Evolutionary conservation across 257 asterid genomes (phyloP), one percentile per base, ranked within the genome.

Genomic region (Eucommia ulmoides): DNA sequence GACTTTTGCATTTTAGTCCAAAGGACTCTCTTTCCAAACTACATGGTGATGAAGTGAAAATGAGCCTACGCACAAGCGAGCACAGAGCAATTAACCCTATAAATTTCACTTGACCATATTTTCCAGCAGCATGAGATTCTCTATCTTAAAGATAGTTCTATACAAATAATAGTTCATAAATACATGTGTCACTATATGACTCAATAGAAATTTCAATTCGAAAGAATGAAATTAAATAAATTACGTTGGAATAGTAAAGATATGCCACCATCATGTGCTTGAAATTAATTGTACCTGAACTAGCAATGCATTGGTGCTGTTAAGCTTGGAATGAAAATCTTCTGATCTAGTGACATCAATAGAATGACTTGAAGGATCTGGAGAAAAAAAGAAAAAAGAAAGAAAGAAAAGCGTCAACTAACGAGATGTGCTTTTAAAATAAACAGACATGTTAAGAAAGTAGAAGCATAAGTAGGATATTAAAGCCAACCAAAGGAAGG

Each of bases 271-370:
- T 24, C 2, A 23, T 25, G 20, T 23, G 45, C 24, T 42, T 16
- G 10, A 24, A 54, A 29, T 42, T 33, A 47, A 50, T 24, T 49
- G 18, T 44, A 89, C 99, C 96, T 86, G 99, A 59, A 86, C 65
- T 41, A 91, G 77, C 71, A 81, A 74, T 23, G 94, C 62, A 74
- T 83, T 86, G 65, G 69, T 81, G 56, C 69, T 80, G 69, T 69
- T 80, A 54, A 79, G 74, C 45, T 25, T 58, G 67, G 88, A 81
- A 23, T 59, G 73, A 62, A 78, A 79, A 59, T 68, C 72, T 69
- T 79, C 70, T 3, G 85, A 58, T 69, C 58, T 79, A 68, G 81
- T 62, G 42, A 81, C 56, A 49, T 23, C 67, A 35, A 56, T 69
- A 57, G 62, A 78, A 52, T 59, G 78, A 47, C 64, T 77, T 41